phyloP scores from a whole-genome alignment of 2,329 filamentous ascomycete species.

The Aspergillus sp. region DNA sequence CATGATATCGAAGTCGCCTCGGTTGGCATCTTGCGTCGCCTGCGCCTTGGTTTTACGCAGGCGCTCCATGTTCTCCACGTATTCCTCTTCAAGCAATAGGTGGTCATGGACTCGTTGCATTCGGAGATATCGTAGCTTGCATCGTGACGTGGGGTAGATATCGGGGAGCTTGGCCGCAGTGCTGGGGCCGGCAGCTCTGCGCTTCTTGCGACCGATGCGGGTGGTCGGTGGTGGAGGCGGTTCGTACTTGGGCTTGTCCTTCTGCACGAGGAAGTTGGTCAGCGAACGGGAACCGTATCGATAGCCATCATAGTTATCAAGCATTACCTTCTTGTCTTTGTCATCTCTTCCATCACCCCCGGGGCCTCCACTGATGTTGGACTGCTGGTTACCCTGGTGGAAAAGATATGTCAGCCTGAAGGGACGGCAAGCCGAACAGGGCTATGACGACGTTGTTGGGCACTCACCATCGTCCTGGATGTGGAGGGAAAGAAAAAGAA shows the following conservation, averaged over 20 bases:
- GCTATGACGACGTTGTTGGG: constrained; percentile 10
- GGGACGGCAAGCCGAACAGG: constrained; percentile 3
- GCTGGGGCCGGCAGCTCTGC: constrained; percentile 88
- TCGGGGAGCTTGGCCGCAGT: constrained; percentile 92
- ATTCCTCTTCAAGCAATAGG: constrained; percentile 93
- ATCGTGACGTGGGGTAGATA: constrained; percentile 92
- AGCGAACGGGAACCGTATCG: constrained; percentile 4
- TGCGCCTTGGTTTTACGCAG: constrained; percentile 88
- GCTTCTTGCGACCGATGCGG: constrained; percentile 97
- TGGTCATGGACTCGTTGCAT: constrained; percentile 99
- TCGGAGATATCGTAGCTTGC: constrained; percentile 92
- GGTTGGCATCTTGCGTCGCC: constrained; percentile 52
- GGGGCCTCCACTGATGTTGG: constrained; percentile 74
- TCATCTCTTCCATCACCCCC: constrained; percentile 76
- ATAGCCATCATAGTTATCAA: background rate
- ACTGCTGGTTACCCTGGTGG: constrained; percentile 60
- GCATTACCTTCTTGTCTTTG: constrained; percentile 84
- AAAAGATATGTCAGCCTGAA: constrained; percentile 22
- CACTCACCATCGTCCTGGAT: constrained; percentile 36
- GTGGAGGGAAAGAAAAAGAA: background rate
- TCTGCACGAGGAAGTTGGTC: constrained; percentile 55
- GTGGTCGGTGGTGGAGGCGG: constrained; percentile 95
- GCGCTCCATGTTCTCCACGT: constrained; percentile 97
- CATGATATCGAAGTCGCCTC: constrained; percentile 69
- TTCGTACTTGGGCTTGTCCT: constrained; percentile 99